These are phyloP conservation scores for Helminthosporium solani DNA, from an alignment of 2,329 filamentous ascomycete species.

Conservation along the genomic window DNA sequence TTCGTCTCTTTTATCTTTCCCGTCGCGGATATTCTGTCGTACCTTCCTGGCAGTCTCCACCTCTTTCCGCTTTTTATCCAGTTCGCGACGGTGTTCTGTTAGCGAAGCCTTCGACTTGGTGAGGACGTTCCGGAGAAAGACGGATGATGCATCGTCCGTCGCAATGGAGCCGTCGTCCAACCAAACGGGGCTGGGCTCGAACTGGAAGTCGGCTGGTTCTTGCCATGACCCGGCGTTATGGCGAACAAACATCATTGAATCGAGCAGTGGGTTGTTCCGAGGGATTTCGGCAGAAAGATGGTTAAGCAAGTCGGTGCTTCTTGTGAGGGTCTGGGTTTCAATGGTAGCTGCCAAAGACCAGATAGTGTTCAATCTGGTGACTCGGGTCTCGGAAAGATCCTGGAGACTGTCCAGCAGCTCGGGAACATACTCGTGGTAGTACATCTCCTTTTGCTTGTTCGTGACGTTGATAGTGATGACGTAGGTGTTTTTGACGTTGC, in stretches of 20 bases:
- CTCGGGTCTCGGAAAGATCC: conserved; percentile 87
- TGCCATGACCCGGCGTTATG: conserved; percentile 84
- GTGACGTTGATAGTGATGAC: conserved; percentile 94
- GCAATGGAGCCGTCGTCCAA: conserved; percentile 88
- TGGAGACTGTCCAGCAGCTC: conserved; percentile 88
- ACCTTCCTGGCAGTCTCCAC: conserved; percentile 74
- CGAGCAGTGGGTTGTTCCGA: conserved; percentile 82
- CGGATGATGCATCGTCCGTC: conserved; percentile 80
- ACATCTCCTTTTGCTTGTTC: conserved; percentile 95
- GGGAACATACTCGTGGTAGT: conserved; percentile 95
- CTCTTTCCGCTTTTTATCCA: conserved; percentile 82
- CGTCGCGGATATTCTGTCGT: conserved; percentile 75
- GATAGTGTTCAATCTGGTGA: conserved; percentile 76
- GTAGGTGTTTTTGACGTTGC: conserved; percentile 98
- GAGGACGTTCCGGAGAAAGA: conserved; percentile 88
- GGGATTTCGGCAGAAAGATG: conserved; percentile 78
- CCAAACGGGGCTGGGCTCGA: conserved; percentile 96
- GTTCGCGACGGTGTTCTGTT: conserved; percentile 75
- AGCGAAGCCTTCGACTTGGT: conserved; percentile 86
- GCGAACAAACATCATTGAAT: conserved; percentile 96
- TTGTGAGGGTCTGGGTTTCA: conserved; percentile 74
- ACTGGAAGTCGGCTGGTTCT: conserved; percentile 79
- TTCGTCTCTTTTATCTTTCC: conserved; percentile 85
- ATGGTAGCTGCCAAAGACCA: conserved; percentile 81
- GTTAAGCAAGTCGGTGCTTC: conserved; percentile 70